Base-by-base conservation (phyloP, 306 rosid genomes). In the Quillaja saponaria region DNA sequence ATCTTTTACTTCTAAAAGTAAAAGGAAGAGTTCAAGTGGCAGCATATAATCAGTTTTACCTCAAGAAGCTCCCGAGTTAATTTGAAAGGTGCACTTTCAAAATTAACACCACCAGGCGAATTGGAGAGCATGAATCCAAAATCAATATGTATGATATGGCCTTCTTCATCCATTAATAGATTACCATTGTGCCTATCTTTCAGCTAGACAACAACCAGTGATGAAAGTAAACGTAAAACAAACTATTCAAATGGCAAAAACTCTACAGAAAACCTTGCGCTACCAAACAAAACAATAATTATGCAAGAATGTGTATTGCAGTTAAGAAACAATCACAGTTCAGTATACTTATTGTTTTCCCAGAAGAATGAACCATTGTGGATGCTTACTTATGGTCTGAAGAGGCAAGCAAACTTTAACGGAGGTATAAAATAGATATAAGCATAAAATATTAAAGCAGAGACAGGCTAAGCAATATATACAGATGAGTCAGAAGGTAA, bases 51-150 rank as follows among this genome's bases (percentile, higher is more conserved):
- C 0, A 42, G 49, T 65, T 77, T 61, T 79, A 94, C 99, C 96
- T 94, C 99, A 31, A 94, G 90, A 75, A 94, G 95, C 67, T 94
- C 99, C 12, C 99, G 96, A 17, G 96, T 87, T 64, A 94, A 82
- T 77, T 94, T 94, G 77, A 94, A 94, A 53, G 99, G 99, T 45
- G 99, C 97, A 67, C 99, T 94, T 78, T 94, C 99, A 76, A 94
- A 94, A 80, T 94, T 94, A 58, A 94, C 99, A 55, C 99, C 99
- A 18, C 99, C 99, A 38, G 99, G 99, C 46, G 99, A 94, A 71
- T 94, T 94, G 39, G 97, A 94, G 62, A 94, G 99, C 97, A 94
- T 89, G 76, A 94, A 94, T 62, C 99, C 99, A 77, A 94, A 94
- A 75, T 94, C 99, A 66, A 94, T 94, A 78, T 94, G 99, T 72